Percentiles rank a stretch among this genome's conserved stretches.
Conservation (phyloP, 305 asterid species). For the Ilex paraguariensis region DNA sequence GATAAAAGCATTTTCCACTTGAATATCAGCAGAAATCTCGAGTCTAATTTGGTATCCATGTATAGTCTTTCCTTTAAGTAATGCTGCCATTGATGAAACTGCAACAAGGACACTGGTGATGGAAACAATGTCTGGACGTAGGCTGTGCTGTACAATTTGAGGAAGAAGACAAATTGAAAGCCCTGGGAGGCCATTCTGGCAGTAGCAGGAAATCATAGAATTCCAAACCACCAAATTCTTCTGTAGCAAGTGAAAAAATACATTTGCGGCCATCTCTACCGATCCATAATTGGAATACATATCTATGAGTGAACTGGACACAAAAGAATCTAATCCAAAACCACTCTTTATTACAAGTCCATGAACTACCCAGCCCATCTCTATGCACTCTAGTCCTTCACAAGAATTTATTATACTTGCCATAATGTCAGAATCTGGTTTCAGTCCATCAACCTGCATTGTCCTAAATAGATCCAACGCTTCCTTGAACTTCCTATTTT, state of each 20-base stretch:
- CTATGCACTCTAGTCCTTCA: conserved; percentile 23
- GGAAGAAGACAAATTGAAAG: conserved; percentile 54
- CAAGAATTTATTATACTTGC: conserved; percentile 46
- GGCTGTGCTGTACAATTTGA: conserved; percentile 43
- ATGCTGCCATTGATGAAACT: conserved; percentile 57
- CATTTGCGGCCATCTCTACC: conserved; percentile 40
- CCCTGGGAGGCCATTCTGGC: conserved; percentile 49
- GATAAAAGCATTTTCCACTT: conserved; percentile 55
- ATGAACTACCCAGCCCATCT: conserved; percentile 50
- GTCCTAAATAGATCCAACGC: conserved; percentile 44
- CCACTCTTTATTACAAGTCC: conserved; percentile 62
- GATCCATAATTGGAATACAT: conserved; percentile 52
- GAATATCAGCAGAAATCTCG: conserved; percentile 38
- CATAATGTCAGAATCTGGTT: conserved; percentile 50
- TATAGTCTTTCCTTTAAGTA: conserved; percentile 60
- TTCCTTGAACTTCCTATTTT: conserved; percentile 40
- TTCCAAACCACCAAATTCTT: conserved; percentile 83
- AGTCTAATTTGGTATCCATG: conserved; percentile 52
- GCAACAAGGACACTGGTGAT: conserved; percentile 56
- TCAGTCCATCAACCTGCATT: conserved; percentile 46
- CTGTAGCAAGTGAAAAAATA: conserved; percentile 32
- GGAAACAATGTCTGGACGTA: conserved; percentile 53
- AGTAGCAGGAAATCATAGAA: conserved; percentile 62
- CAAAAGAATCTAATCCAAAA: conserved; percentile 43
- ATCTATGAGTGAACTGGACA: conserved; percentile 59